Percentiles rank a stretch among this genome's conserved stretches.
phyloP scores from a whole-genome alignment of 1,284 basidiomycete genomes.

The Trichosporon faecale region DNA sequence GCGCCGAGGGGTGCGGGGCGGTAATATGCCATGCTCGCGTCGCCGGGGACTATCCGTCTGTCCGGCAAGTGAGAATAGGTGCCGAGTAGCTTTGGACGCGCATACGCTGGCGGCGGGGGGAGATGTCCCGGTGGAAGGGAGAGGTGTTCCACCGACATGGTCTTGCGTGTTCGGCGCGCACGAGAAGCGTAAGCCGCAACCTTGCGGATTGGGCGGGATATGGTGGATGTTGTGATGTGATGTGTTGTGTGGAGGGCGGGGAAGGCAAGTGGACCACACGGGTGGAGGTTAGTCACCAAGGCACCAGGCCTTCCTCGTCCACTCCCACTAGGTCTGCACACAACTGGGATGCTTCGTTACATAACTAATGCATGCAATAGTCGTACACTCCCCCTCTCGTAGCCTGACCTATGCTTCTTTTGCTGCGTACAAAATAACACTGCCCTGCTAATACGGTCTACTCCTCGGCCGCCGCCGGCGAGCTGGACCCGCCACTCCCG shows the following conservation, averaged over 20 bases:
- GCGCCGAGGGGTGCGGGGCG: slow-evolving; percentile 32
- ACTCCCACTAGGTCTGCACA: too few relatives aligned
- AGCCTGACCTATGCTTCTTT: background rate
- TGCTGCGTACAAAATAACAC: background rate
- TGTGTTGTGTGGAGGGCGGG: background rate
- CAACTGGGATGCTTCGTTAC: background rate
- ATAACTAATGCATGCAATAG: slow-evolving; percentile 6
- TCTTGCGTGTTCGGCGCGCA: background rate
- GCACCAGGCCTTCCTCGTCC: too few relatives aligned
- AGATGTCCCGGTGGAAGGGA: slow-evolving; percentile 16
- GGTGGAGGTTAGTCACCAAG: slow-evolving; percentile 9
- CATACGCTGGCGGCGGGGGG: slow-evolving; percentile 37
- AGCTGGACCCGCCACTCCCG: background rate
- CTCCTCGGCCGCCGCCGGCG: background rate
- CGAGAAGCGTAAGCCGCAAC: background rate
- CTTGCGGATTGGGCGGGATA: background rate
- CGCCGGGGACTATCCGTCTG: slow-evolving; percentile 37
- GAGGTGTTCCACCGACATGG: slow-evolving; percentile 14
- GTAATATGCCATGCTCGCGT: slow-evolving; percentile 48
- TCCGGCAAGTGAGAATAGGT: slow-evolving; percentile 50
- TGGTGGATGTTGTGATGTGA: background rate
- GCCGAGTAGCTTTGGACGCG: slow-evolving; percentile 37
- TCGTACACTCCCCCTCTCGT: background rate
- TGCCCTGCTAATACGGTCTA: background rate
- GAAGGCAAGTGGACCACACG: background rate